A percentile compares a stretch with the other conserved stretches of the same genome.
These are phyloP conservation scores for Racocetra persica DNA, from an alignment of 371 early-diverging fungal species.

Conservation along the genomic window DNA sequence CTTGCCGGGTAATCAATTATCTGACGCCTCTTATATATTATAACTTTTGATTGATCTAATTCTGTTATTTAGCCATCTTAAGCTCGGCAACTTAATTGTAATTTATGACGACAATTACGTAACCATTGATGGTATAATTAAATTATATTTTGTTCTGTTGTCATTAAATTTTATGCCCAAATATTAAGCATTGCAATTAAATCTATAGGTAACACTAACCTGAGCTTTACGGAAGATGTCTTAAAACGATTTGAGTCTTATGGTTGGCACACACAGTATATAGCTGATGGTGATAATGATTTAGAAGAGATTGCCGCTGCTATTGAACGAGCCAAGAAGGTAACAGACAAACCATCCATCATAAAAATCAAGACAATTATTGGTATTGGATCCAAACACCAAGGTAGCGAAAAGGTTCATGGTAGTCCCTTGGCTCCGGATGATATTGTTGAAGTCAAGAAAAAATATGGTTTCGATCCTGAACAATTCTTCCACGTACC, in stretches of 20 bases:
- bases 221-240: conserved; percentile 97
- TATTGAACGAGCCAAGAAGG: conserved; percentile 81
- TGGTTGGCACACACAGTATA: conserved; percentile 90
- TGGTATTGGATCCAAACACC: conserved; percentile 87
- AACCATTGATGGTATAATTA: conserved; percentile 85
- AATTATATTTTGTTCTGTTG: neutral
- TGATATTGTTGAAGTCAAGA: conserved; percentile 88
- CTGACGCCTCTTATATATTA: conserved; percentile 32
- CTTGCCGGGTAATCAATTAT: conserved; percentile 86
- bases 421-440: conserved; percentile 93
- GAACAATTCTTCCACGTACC: conserved; percentile 80
- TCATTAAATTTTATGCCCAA: neutral
- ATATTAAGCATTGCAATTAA: neutral
- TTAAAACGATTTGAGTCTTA: conserved; percentile 89
- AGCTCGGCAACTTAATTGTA: conserved; percentile 95
- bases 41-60: neutral
- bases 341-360: conserved; percentile 87
- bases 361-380: conserved; percentile 89
- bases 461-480: conserved; percentile 84
- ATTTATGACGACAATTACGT: conserved; percentile 98
- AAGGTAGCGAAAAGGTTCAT: conserved; percentile 91
- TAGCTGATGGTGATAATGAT: conserved; percentile 89
- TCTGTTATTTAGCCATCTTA: conserved; percentile 74
- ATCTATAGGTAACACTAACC: conserved; percentile 64
- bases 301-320: conserved; percentile 75